These are phyloP conservation scores for Pyrus hybrid DNA, from an alignment of 331 rosid species.

Conservation along the genomic window DNA sequence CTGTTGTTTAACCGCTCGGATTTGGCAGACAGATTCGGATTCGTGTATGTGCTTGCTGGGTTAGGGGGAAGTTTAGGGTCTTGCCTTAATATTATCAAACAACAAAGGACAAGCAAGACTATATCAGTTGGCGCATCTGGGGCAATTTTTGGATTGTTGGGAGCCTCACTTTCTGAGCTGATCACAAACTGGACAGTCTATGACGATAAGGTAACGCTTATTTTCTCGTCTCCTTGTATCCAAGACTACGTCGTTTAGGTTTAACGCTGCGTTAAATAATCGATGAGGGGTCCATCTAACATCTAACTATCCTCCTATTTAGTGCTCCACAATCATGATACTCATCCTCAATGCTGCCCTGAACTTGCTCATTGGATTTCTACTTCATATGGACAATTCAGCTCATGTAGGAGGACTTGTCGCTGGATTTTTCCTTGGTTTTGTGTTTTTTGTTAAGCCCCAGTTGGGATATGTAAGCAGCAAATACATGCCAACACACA, in stretches of 20 bases:
- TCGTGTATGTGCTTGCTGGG: conserved; percentile 56
- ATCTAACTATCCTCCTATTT: conserved; percentile 1
- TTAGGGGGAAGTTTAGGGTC: conserved; percentile 76
- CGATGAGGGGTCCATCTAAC: neutral
- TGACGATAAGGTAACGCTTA: conserved; percentile 48
- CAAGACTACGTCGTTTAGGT: too few relatives aligned
- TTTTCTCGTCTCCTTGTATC: neutral
- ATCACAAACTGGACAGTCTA: conserved; percentile 79
- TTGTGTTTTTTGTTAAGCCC: conserved; percentile 64
- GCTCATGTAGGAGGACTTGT: conserved; percentile 87
- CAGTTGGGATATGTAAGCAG: conserved; percentile 64
- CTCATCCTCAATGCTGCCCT: conserved; percentile 44
- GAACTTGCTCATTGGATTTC: conserved; percentile 67
- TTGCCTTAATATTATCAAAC: conserved; percentile 15
- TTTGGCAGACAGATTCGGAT: conserved; percentile 62
- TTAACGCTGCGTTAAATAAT: too few relatives aligned
- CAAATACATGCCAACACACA: conserved; percentile 53
- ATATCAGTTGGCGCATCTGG: conserved; percentile 90
- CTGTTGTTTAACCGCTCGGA: neutral
- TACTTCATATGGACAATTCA: conserved; percentile 71
- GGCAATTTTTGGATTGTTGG: conserved; percentile 79
- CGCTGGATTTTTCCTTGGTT: conserved; percentile 72
- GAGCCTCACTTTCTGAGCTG: conserved; percentile 89
- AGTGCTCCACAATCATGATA: conserved; percentile 58
- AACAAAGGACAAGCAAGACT: neutral